Evolutionary conservation across 2,329 filamentous ascomycete genomes (phyloP).

Genomic region (Verticillium zaregamsianum): DNA sequence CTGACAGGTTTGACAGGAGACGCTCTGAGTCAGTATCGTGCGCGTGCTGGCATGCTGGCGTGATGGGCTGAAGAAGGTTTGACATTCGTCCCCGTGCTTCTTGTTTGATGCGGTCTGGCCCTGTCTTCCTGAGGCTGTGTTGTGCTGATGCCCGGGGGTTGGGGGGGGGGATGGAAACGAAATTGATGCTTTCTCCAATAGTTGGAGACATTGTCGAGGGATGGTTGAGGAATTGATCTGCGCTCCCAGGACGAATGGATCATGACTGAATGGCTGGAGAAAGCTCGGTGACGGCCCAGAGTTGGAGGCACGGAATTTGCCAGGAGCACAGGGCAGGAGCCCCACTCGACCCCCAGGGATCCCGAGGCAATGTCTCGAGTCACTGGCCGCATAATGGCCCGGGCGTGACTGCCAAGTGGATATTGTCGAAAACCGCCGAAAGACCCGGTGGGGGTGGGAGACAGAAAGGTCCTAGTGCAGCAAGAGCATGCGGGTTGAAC

Average conservation of each 20-base stretch:
- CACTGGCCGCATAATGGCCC: neutral
- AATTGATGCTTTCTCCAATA: neutral
- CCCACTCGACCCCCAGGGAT: neutral
- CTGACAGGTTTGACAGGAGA: neutral
- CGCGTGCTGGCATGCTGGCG: neutral
- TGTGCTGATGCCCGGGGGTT: neutral
- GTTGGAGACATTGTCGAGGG: neutral
- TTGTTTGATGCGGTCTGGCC: neutral
- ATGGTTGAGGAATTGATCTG: neutral
- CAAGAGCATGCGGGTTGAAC: neutral
- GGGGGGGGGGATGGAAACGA: neutral
- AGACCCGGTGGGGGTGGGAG: neutral
- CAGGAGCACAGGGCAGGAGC: neutral
- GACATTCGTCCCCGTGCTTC: neutral
- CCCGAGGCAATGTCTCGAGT: neutral
- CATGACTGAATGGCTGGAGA: neutral
- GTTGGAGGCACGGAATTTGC: neutral
- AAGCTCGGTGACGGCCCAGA: neutral
- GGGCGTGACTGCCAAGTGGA: neutral
- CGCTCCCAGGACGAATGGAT: neutral
- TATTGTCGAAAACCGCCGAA: neutral
- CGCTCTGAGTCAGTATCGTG: neutral
- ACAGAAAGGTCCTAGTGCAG: neutral
- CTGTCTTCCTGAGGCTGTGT: neutral
- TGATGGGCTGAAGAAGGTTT: neutral